Evolutionary conservation across 495 filamentous ascomycete species (phyloP).

Genomic region (Gamarada debralockiae): DNA sequence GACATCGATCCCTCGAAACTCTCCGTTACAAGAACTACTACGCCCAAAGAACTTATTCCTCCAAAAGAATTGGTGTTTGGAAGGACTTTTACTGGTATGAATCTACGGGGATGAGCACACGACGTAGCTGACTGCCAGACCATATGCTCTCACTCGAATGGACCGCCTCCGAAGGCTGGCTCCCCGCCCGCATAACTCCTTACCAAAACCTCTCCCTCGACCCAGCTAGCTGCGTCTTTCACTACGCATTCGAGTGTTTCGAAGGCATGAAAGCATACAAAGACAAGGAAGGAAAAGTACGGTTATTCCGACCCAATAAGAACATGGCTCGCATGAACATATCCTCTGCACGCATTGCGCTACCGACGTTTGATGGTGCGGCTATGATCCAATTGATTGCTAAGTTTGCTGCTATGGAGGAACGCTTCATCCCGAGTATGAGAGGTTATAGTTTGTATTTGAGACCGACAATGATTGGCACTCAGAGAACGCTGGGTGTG

Average conservation of each 20-base stretch:
- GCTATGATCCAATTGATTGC: slow-evolving; percentile 76
- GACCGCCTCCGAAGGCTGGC: slow-evolving; percentile 79
- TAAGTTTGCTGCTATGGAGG: slow-evolving; percentile 72
- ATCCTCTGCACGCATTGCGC: slow-evolving; percentile 82
- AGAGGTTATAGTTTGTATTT: slow-evolving; percentile 93
- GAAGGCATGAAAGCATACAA: slow-evolving; percentile 99
- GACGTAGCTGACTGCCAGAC: slow-evolving; percentile 39
- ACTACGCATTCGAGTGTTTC: slow-evolving; percentile 97
- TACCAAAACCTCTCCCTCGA: slow-evolving; percentile 97
- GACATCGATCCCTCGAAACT: slow-evolving; percentile 76
- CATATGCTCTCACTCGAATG: slow-evolving; percentile 98
- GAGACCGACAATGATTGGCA: slow-evolving; percentile 94
- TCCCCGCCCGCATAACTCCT: slow-evolving; percentile 72
- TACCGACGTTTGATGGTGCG: slow-evolving; percentile 73
- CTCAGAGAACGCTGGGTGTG: slow-evolving; percentile 88
- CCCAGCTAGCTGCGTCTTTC: slow-evolving; percentile 94
- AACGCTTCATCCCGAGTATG: slow-evolving; percentile 79
- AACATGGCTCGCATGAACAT: slow-evolving; percentile 95
- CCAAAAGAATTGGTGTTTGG: slow-evolving; percentile 84
- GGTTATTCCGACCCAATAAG: slow-evolving; percentile 91
- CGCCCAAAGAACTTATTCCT: slow-evolving; percentile 68
- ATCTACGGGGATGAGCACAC: neutral
- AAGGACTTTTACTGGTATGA: slow-evolving; percentile 64
- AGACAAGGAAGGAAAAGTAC: slow-evolving; percentile 65
- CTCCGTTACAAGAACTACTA: slow-evolving; percentile 64